phyloP scores from a whole-genome alignment of 1,139 yeast genomes.

The Scheffersomyces stambukii region DNA sequence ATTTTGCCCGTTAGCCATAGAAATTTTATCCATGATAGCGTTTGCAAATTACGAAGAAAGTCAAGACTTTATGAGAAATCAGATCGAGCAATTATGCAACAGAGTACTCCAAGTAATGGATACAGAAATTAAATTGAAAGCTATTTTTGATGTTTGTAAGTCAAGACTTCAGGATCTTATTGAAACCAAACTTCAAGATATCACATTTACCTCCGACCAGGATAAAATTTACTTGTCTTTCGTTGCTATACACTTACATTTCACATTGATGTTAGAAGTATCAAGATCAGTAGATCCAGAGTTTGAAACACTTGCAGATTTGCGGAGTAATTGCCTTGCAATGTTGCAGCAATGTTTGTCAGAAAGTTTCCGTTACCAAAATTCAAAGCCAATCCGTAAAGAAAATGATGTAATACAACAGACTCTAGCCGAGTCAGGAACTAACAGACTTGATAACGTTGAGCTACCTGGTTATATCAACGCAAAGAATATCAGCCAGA shows the following conservation, averaged over 20 bases:
- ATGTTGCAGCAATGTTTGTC: conserved; percentile 15
- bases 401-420: too few relatives aligned
- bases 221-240: conserved; percentile 27
- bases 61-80: too few relatives aligned
- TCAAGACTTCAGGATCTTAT: conserved; percentile 23
- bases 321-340: conserved; percentile 12
- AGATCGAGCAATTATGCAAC: conserved; percentile 3
- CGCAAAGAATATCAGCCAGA: conserved; percentile 24
- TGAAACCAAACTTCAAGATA: conserved; percentile 17
- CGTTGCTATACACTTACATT: conserved; percentile 28
- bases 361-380: conserved; percentile 13
- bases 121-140: conserved; percentile 4
- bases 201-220: conserved; percentile 28
- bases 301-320: conserved; percentile 4
- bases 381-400: conserved; percentile 5
- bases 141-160: conserved; percentile 14
- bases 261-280: conserved; percentile 17
- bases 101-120: background rate
- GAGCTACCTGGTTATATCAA: conserved; percentile 39
- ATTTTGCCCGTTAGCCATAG: conserved; percentile 28
- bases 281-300: conserved; percentile 9
- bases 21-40: conserved; percentile 22
- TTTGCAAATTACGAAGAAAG: conserved; percentile 12
- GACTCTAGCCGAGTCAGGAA: background rate
- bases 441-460: conserved; percentile 30